Base-by-base conservation (phyloP, 2,329 filamentous ascomycete species). In the Aspergillus novofumigatus region DNA sequence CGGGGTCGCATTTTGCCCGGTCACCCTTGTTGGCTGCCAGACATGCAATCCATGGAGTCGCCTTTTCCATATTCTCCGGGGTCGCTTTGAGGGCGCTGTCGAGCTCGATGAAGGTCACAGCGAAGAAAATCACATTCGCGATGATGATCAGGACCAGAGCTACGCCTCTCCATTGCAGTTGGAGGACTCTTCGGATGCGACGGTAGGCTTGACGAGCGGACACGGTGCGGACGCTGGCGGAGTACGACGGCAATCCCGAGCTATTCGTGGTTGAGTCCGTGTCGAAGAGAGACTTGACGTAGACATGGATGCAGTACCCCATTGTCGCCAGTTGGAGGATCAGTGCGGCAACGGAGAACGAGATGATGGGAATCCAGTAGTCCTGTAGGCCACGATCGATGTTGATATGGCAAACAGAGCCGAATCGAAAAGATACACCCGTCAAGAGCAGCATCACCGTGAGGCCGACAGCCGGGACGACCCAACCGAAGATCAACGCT, bases 141-240 rank as follows among this genome's bases (percentile, higher is more conserved):
- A 97, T 84, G 65, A 97, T 96, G 70, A 97, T 88, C 53, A 95
- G 80, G 14, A 97, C 92, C 59, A 97, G 90, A 47, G 86, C 85
- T 59, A 97, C 93, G 48, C 92, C 93, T 65, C 93, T 85, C 94
- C 94, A 99, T 74, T 99, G 94, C 3, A 97, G 84, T 70, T 90
- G 86, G 41, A 99, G 83, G 20, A 97, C 92, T 64, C 92, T 88
- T 62, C 87, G 86, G 41, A 99, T 85, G 65, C 94, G 86, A 61
- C 90, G 87, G 71, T 95, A 97, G 2, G 95, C 91, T 68, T 95
- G 92, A 54, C 90, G 86, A 10, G 92, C 91, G 8, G 90, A 90
- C 70, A 92, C 84, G n/a, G 87, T 90, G 61, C 84, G 84, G 55
- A 92, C 78, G 72, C 91, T 96, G 68, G 84, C 86, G 11, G 84